phyloP scores from a whole-genome alignment of 2,329 filamentous ascomycete genomes.

The Cladosporium colombiae region DNA sequence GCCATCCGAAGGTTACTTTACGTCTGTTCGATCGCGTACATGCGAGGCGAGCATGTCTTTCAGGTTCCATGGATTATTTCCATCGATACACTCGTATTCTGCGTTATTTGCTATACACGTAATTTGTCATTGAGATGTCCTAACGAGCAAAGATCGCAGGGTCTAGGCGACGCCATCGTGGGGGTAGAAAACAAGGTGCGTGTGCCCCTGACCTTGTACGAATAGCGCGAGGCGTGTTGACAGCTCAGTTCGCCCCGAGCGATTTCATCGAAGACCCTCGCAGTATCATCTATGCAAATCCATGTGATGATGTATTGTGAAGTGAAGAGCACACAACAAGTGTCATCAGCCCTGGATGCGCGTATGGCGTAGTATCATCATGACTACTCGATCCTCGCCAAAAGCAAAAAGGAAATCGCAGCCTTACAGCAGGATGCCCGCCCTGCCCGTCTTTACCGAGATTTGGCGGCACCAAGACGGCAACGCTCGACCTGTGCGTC shows the following conservation, averaged over 20 bases:
- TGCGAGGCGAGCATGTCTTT: background rate
- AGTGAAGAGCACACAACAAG: background rate
- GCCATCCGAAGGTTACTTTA: background rate
- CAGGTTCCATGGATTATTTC: background rate
- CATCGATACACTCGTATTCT: background rate
- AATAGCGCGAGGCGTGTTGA: background rate
- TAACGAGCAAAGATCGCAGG: background rate
- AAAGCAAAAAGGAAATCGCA: background rate
- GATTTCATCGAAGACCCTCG: background rate
- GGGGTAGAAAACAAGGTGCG: background rate
- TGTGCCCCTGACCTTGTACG: background rate
- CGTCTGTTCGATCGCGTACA: background rate
- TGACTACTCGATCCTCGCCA: background rate
- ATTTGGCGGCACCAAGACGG: background rate
- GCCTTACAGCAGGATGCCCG: slow-evolving; percentile 2
- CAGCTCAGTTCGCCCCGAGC: background rate
- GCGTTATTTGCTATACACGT: background rate
- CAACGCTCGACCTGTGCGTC: background rate
- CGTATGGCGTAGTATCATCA: background rate
- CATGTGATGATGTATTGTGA: background rate
- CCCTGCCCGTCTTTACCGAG: slow-evolving; percentile 2
- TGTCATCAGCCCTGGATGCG: background rate
- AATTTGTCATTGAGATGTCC: background rate
- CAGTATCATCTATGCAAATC: background rate
- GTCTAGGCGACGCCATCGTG: background rate